Conservation (phyloP, 2,329 filamentous ascomycete species). For the Metarhizium brunneum region DNA sequence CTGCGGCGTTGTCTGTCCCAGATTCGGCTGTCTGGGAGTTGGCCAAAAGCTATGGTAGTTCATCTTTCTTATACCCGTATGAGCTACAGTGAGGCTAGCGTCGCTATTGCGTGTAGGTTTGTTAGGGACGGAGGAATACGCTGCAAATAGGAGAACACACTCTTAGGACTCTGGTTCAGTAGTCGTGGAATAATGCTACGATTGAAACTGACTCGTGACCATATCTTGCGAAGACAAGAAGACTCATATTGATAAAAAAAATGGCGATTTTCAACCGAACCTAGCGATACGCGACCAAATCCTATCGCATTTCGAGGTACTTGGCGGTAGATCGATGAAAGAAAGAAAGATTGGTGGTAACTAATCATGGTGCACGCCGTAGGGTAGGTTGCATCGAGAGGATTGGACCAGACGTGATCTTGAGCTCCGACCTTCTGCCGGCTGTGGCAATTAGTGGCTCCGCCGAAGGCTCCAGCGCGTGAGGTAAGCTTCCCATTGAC, state of each 20-base stretch:
- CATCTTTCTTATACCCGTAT: not conserved
- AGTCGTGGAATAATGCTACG: too few relatives aligned
- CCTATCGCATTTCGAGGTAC: too few relatives aligned
- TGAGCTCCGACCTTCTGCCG: conserved; percentile 24
- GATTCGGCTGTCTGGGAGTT: not conserved
- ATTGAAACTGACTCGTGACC: too few relatives aligned
- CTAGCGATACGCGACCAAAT: too few relatives aligned
- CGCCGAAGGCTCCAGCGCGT: conserved; percentile 28
- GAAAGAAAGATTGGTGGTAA: too few relatives aligned
- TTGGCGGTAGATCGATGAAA: too few relatives aligned
- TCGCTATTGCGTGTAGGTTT: not conserved
- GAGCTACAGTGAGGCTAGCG: not conserved
- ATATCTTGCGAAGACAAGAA: too few relatives aligned
- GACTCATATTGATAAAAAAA: too few relatives aligned
- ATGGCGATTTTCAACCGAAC: too few relatives aligned
- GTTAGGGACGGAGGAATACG: not conserved
- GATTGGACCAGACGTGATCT: too few relatives aligned
- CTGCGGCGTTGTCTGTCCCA: not conserved
- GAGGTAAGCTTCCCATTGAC: conserved; percentile 28
- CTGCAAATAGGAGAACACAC: not conserved
- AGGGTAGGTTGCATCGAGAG: not conserved
- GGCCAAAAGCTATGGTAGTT: not conserved
- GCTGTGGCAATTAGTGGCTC: conserved; percentile 3
- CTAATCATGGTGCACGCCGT: too few relatives aligned
- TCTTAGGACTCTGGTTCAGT: not conserved